Evolutionary conservation across 495 filamentous ascomycete genomes (phyloP).

Genomic region (Neurospora sp.): DNA sequence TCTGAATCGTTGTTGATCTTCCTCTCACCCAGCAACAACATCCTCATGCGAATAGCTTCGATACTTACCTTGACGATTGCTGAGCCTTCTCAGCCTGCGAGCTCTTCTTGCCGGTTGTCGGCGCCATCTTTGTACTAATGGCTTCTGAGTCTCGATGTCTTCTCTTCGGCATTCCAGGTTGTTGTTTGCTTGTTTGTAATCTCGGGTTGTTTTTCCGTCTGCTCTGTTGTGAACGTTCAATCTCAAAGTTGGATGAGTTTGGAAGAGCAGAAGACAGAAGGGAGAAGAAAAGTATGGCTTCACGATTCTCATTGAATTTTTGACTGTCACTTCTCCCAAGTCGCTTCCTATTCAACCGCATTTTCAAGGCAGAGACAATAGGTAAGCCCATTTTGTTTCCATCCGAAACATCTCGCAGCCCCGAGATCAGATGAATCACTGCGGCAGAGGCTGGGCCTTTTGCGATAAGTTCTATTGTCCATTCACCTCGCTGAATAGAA

Average conservation of each 20-base stretch:
- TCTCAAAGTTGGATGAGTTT: not conserved
- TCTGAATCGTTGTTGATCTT: not conserved
- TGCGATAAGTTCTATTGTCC: not conserved
- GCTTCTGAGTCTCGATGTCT: not conserved
- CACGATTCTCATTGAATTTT: not conserved
- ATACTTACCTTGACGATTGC: not conserved
- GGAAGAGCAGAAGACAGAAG: not conserved
- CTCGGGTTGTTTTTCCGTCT: not conserved
- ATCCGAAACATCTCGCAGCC: not conserved
- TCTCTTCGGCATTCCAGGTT: not conserved
- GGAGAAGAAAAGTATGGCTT: not conserved
- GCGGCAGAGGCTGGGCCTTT: not conserved
- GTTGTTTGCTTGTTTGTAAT: not conserved
- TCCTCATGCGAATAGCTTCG: not conserved
- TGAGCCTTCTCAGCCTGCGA: not conserved
- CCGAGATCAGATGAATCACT: not conserved
- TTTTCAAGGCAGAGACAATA: not conserved
- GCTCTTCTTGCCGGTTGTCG: not conserved
- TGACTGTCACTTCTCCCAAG: not conserved
- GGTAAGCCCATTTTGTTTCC: not conserved
- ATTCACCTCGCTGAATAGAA: not conserved
- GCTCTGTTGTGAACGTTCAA: not conserved
- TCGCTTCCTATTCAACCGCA: not conserved
- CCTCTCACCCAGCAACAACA: not conserved
- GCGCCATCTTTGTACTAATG: not conserved